Evolutionary conservation across 768 basidiomycete genomes (phyloP).

Genomic region (Serendipita sp.): DNA sequence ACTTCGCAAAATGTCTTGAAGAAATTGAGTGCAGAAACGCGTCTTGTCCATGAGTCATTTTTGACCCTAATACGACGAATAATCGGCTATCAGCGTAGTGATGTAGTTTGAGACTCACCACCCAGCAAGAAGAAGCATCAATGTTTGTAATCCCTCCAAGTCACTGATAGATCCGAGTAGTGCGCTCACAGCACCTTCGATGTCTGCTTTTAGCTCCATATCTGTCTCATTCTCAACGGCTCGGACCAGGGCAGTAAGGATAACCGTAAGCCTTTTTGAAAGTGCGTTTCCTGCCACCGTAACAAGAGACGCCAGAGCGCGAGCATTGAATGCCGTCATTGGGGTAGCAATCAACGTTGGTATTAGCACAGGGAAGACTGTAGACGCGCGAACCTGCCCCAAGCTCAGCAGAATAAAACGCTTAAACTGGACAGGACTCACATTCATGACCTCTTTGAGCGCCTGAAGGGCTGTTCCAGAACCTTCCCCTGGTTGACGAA

Average conservation of each 20-base stretch:
- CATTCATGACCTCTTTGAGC: conserved; percentile 83
- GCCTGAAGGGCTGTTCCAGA: conserved; percentile 95
- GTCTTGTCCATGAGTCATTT: conserved; percentile 47
- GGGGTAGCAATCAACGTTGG: conserved; percentile 81
- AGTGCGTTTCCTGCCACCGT: conserved; percentile 86
- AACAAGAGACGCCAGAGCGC: conserved; percentile 77
- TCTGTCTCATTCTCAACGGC: conserved; percentile 46
- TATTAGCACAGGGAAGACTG: conserved; percentile 93
- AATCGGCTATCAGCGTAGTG: neutral
- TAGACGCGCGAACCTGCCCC: conserved; percentile 69
- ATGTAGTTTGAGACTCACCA: conserved; percentile 37
- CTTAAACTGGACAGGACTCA: conserved; percentile 23
- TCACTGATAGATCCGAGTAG: conserved; percentile 69
- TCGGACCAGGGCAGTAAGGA: conserved; percentile 65
- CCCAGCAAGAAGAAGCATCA: conserved; percentile 78
- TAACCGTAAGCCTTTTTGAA: conserved; percentile 62
- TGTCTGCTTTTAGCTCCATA: conserved; percentile 51
- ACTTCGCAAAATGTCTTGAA: conserved; percentile 74
- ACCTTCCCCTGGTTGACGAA: conserved; percentile 79
- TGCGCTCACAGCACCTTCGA: conserved; percentile 59
- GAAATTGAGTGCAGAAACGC: conserved; percentile 62
- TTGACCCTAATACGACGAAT: conserved; percentile 45
- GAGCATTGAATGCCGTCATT: conserved; percentile 89
- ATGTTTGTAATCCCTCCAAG: conserved; percentile 70
- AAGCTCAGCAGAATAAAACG: neutral